Evolutionary conservation across 441 rosid genomes (phyloP).

Genomic region (Populus hybrid): DNA sequence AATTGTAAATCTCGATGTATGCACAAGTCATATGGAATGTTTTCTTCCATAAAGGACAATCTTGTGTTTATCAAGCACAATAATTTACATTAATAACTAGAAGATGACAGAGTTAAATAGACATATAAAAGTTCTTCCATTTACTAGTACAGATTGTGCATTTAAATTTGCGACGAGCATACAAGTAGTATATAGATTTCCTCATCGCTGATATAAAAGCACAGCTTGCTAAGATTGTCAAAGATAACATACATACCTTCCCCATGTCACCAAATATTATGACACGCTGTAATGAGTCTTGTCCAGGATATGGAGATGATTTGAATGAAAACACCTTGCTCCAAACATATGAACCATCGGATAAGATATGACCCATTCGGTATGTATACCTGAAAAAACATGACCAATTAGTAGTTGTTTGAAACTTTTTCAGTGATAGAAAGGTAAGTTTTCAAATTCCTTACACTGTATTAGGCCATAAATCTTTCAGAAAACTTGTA

Average conservation of each 20-base stretch:
- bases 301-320: conserved; percentile 89
- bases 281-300: conserved; percentile 77
- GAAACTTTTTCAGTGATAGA: background rate
- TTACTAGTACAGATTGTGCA: too few relatives aligned
- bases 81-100: too few relatives aligned
- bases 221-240: background rate
- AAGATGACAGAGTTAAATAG: too few relatives aligned
- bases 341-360: conserved; percentile 50
- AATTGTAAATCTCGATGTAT: background rate
- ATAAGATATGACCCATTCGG: conserved; percentile 67
- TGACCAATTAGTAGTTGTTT: background rate
- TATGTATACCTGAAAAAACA: conserved; percentile 59
- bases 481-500: conserved; percentile 79
- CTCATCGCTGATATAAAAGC: background rate
- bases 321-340: conserved; percentile 71
- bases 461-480: conserved; percentile 85
- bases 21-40: background rate
- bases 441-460: background rate
- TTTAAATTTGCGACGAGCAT: too few relatives aligned
- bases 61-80: background rate
- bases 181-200: too few relatives aligned
- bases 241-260: conserved; percentile 47
- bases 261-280: conserved; percentile 94
- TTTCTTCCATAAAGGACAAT: background rate
- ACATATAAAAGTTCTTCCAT: too few relatives aligned